These are phyloP conservation scores for Termitomyces sp. DNA, from an alignment of 768 basidiomycete genomes.

Conservation along the genomic window DNA sequence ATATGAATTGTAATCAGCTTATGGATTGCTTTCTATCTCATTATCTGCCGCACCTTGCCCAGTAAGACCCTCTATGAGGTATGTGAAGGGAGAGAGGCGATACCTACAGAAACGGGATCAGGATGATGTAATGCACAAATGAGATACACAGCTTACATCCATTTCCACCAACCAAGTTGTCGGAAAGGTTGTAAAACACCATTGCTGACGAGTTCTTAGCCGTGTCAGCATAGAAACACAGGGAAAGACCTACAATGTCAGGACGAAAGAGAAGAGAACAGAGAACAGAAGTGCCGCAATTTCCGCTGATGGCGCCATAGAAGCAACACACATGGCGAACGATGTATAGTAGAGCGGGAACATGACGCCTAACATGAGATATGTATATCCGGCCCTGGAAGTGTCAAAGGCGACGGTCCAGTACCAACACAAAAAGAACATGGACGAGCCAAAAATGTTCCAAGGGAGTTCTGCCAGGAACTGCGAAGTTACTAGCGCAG, in stretches of 20 bases:
- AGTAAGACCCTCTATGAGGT: slow-evolving; percentile 44
- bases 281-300: slow-evolving; percentile 55
- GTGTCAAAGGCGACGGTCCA: slow-evolving; percentile 61
- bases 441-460: slow-evolving; percentile 53
- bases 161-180: slow-evolving; percentile 62
- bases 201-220: slow-evolving; percentile 29
- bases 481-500: slow-evolving; percentile 48
- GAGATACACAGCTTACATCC: slow-evolving; percentile 46
- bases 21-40: slow-evolving; percentile 16
- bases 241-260: slow-evolving; percentile 46
- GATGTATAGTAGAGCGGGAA: slow-evolving; percentile 65
- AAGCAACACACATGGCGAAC: slow-evolving; percentile 52
- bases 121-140: background rate
- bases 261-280: slow-evolving; percentile 54
- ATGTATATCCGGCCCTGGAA: slow-evolving; percentile 52
- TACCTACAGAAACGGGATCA: slow-evolving; percentile 17
- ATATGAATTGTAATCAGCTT: slow-evolving; percentile 24
- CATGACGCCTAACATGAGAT: slow-evolving; percentile 45
- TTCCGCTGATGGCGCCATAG: slow-evolving; percentile 55
- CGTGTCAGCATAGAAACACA: slow-evolving; percentile 2
- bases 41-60: slow-evolving; percentile 33
- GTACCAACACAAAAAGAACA: slow-evolving; percentile 71
- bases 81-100: slow-evolving; percentile 42
- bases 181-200: slow-evolving; percentile 64
- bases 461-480: slow-evolving; percentile 57